phyloP scores from a whole-genome alignment of 495 filamentous ascomycete genomes.

The Neurospora tetraspora region DNA sequence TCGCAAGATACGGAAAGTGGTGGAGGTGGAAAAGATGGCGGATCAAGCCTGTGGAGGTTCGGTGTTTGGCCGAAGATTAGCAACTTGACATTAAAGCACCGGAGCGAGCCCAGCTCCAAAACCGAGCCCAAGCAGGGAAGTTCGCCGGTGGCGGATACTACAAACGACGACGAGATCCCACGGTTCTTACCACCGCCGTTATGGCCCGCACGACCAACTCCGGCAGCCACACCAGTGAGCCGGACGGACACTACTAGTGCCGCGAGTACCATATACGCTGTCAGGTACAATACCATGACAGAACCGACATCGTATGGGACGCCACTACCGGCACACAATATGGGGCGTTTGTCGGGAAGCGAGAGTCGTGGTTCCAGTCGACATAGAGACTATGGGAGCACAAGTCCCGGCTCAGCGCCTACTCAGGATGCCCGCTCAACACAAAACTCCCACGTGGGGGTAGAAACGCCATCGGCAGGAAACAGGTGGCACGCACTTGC shows the following conservation, averaged over 20 bases:
- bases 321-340: conserved; percentile 26
- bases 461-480: background rate
- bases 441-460: background rate
- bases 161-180: conserved; percentile 22
- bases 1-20: conserved; percentile 17
- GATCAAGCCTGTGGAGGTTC: conserved; percentile 18
- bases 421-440: conserved; percentile 6
- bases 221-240: conserved; percentile 61
- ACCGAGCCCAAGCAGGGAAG: background rate
- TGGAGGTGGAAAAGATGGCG: conserved; percentile 8
- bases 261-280: conserved; percentile 73
- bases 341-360: conserved; percentile 18
- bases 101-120: conserved; percentile 17
- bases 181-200: conserved; percentile 33
- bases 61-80: conserved; percentile 39
- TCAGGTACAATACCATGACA: conserved; percentile 70
- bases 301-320: conserved; percentile 46
- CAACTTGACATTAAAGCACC: conserved; percentile 32
- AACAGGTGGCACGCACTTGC: conserved; percentile 22
- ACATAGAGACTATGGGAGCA: conserved; percentile 15
- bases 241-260: conserved; percentile 61
- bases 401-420: conserved; percentile 3
- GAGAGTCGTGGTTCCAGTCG: conserved; percentile 22
- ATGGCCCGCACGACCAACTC: conserved; percentile 52
- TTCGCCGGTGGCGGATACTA: background rate